A percentile compares a stretch with the other conserved stretches of the same genome.
These are phyloP conservation scores for Xylaria telfairii DNA, from an alignment of 495 filamentous ascomycete genomes.

Conservation along the genomic window DNA sequence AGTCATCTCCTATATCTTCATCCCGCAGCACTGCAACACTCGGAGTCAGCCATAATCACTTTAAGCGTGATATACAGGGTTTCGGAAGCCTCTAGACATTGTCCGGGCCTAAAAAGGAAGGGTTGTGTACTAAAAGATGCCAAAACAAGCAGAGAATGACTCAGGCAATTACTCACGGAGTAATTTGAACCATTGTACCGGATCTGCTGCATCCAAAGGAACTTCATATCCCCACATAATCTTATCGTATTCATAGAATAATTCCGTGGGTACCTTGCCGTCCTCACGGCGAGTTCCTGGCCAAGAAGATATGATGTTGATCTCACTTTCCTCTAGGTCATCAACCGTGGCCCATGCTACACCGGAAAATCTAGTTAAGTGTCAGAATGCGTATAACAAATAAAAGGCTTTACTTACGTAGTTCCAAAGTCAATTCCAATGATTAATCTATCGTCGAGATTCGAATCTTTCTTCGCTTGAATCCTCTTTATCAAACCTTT, in stretches of 20 bases:
- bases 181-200: background rate
- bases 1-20: background rate
- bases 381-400: background rate
- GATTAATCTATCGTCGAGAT: background rate
- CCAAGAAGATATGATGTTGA: conserved; percentile 7
- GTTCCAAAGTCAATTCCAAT: conserved; percentile 6
- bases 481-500: background rate
- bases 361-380: background rate
- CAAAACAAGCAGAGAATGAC: no score
- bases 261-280: background rate
- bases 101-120: no score
- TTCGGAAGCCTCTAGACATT: no score
- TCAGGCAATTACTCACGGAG: no score
- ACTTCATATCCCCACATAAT: background rate
- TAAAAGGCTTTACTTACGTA: background rate
- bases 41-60: no score
- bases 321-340: conserved; percentile 6
- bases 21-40: background rate
- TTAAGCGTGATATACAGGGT: no score
- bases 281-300: background rate
- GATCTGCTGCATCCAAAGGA: background rate
- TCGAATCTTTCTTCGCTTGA: conserved; percentile 1
- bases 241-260: conserved; percentile 2
- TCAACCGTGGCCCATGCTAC: conserved; percentile 3
- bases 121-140: no score